Evolutionary conservation across 345 rosid species (phyloP).

Genomic region (Iberis pinnata): DNA sequence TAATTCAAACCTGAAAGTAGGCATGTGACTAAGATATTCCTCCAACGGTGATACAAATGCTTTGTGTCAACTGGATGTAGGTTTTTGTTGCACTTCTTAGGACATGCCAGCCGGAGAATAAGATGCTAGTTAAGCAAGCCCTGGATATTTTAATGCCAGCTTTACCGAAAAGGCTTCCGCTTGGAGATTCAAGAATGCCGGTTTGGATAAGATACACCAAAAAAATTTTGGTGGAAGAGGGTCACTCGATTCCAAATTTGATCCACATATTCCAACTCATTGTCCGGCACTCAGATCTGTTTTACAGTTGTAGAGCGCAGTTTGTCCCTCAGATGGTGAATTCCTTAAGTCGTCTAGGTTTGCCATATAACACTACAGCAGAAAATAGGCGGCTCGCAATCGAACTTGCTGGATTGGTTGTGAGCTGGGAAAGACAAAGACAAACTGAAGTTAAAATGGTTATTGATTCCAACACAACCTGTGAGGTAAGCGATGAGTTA

Average conservation of each 20-base stretch:
- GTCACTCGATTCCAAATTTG: slow-evolving; percentile 87
- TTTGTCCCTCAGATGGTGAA: slow-evolving; percentile 99
- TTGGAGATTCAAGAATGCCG: slow-evolving; percentile 93
- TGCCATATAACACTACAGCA: slow-evolving; percentile 83
- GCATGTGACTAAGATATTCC: background rate
- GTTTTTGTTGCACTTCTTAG: slow-evolving; percentile 98
- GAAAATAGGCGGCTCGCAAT: slow-evolving; percentile 95
- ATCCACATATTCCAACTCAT: slow-evolving; percentile 97
- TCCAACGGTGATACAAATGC: slow-evolving; percentile 1
- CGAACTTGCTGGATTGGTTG: slow-evolving; percentile 98
- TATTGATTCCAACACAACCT: slow-evolving; percentile 46
- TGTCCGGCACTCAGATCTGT: slow-evolving; percentile 89
- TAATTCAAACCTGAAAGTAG: slow-evolving; percentile 1
- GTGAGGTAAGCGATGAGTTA: slow-evolving; percentile 49
- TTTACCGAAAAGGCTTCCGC: slow-evolving; percentile 82
- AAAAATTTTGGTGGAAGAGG: slow-evolving; percentile 94
- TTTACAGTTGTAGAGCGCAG: slow-evolving; percentile 91
- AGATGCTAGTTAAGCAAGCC: slow-evolving; percentile 94
- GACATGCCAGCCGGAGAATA: slow-evolving; percentile 95
- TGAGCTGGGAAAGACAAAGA: slow-evolving; percentile 93
- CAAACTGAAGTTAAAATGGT: slow-evolving; percentile 68
- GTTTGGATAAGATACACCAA: slow-evolving; percentile 96
- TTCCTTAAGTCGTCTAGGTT: slow-evolving; percentile 93
- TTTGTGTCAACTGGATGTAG: slow-evolving; percentile 38
- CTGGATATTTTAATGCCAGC: slow-evolving; percentile 98